phyloP scores from a whole-genome alignment of 2,329 filamentous ascomycete genomes.

The Epichloe festucae region DNA sequence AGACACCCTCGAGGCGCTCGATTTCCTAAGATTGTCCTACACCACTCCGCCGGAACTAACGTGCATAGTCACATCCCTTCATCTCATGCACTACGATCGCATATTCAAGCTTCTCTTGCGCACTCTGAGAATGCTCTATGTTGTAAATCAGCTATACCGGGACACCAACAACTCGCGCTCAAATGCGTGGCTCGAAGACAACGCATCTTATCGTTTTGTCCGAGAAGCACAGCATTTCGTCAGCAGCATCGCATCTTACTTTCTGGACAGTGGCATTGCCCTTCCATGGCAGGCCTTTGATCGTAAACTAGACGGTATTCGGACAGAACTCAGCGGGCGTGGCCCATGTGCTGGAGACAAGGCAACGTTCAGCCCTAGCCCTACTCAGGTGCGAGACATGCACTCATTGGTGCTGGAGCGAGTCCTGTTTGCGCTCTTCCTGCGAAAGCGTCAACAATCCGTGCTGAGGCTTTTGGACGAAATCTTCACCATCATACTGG shows the following conservation, averaged over 20 bases:
- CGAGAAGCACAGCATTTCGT: conserved; percentile 74
- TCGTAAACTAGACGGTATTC: conserved; percentile 47
- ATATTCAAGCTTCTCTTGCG: conserved; percentile 73
- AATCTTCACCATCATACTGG: conserved; percentile 59
- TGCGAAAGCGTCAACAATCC: conserved; percentile 62
- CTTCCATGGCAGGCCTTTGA: conserved; percentile 63
- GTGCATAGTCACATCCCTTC: conserved; percentile 56
- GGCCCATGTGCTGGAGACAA: conserved; percentile 22
- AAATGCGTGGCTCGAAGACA: conserved; percentile 24
- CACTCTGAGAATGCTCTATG: conserved; percentile 65
- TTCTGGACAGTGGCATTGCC: conserved; percentile 65
- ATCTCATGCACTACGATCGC: conserved; percentile 69
- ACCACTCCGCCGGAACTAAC: conserved; percentile 59
- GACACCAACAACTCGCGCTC: conserved; percentile 36
- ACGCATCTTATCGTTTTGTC: conserved; percentile 44
- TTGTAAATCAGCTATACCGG: conserved; percentile 52
- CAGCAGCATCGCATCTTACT: conserved; percentile 58
- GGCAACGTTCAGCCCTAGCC: conserved; percentile 43
- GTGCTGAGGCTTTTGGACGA: conserved; percentile 62
- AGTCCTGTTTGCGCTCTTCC: conserved; percentile 59
- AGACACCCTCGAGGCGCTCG: conserved; percentile 73
- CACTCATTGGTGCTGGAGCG: conserved; percentile 64
- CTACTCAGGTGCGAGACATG: conserved; percentile 52
- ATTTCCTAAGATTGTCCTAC: conserved; percentile 83
- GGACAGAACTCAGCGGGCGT: conserved; percentile 38